These are phyloP conservation scores for Suillus lakei DNA, from an alignment of 768 basidiomycete species.

Conservation along the genomic window DNA sequence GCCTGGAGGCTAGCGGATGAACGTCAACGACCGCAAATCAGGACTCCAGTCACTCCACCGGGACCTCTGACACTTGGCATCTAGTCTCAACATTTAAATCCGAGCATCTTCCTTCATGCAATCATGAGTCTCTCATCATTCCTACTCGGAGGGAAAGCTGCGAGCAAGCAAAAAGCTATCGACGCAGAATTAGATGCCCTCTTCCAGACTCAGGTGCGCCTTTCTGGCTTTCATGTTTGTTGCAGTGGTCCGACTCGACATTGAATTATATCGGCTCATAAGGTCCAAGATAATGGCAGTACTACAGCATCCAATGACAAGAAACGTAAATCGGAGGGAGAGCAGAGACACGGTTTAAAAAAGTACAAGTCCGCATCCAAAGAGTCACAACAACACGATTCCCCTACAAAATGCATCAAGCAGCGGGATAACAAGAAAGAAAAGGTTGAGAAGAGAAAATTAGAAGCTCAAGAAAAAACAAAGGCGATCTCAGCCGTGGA, in stretches of 20 bases:
- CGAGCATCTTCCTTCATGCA: neutral
- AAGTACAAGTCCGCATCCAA: neutral
- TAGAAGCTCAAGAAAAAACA: neutral
- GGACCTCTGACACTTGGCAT: neutral
- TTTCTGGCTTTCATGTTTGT: neutral
- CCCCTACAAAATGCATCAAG: slow-evolving; percentile 19
- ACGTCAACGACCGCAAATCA: neutral
- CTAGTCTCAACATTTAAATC: neutral
- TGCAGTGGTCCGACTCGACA: neutral
- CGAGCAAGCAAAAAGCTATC: slow-evolving; percentile 44
- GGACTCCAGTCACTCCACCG: neutral
- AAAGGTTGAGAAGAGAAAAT: neutral
- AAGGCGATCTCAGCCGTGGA: neutral
- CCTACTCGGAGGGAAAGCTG: slow-evolving; percentile 42
- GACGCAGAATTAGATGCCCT: slow-evolving; percentile 69
- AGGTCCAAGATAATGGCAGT: slow-evolving; percentile 7
- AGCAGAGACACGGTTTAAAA: neutral
- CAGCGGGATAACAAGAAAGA: neutral
- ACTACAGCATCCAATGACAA: slow-evolving; percentile 13
- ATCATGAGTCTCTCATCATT: slow-evolving; percentile 62
- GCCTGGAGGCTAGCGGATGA: no score
- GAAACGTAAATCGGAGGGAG: slow-evolving; percentile 20
- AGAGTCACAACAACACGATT: neutral
- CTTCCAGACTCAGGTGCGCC: slow-evolving; percentile 58
- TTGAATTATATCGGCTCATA: neutral